Conservation (phyloP, 768 basidiomycete genomes). For the Mycena metata region DNA sequence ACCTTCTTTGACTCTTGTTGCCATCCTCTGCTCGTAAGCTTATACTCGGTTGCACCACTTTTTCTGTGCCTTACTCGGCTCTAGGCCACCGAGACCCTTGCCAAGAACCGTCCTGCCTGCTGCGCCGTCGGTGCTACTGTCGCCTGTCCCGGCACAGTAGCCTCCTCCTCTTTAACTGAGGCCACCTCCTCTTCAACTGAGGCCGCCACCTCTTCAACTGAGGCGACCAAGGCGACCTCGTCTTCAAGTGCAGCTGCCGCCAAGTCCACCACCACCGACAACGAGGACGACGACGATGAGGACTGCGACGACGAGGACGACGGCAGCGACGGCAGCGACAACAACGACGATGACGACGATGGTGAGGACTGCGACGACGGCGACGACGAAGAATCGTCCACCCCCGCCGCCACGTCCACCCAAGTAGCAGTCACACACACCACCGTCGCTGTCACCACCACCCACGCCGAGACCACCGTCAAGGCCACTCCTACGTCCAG, state of each 20-base stretch:
- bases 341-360: slow-evolving; percentile 48
- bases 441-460: slow-evolving; percentile 17
- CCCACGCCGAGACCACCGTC: slow-evolving; percentile 36
- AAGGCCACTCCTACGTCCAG: slow-evolving; percentile 36
- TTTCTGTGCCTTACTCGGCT: slow-evolving; percentile 5
- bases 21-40: slow-evolving; percentile 73
- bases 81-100: slow-evolving; percentile 66
- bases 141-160: slow-evolving; percentile 7
- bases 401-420: slow-evolving; percentile 15
- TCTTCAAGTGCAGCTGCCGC: slow-evolving; percentile 42
- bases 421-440: slow-evolving; percentile 28
- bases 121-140: slow-evolving; percentile 62
- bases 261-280: slow-evolving; percentile 35
- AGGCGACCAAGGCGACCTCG: too few relatives aligned
- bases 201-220: too few relatives aligned
- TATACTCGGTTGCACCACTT: neutral
- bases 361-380: slow-evolving; percentile 42
- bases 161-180: too few relatives aligned
- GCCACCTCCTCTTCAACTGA: too few relatives aligned
- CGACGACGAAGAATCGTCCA: slow-evolving; percentile 45
- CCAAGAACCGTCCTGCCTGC: slow-evolving; percentile 59
- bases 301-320: slow-evolving; percentile 50
- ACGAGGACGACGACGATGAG: slow-evolving; percentile 43
- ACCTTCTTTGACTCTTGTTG: slow-evolving; percentile 79
- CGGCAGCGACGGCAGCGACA: slow-evolving; percentile 44